phyloP scores from a whole-genome alignment of 2,329 filamentous ascomycete species.

The Penicillium sumatraense region DNA sequence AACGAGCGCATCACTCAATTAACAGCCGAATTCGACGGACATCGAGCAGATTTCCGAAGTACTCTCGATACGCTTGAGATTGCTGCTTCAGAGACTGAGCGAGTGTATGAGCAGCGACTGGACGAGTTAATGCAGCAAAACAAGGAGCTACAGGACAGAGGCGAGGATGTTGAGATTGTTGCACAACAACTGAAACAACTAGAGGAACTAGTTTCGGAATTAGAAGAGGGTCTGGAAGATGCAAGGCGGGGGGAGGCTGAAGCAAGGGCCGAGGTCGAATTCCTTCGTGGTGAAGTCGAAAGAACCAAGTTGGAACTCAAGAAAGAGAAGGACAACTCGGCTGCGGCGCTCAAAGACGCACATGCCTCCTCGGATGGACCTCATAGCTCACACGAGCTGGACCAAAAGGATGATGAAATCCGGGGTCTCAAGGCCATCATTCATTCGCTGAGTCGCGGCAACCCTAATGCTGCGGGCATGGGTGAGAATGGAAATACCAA shows the following conservation, averaged over 20 bases:
- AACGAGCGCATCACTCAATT: slow-evolving; percentile 95
- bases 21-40: slow-evolving; percentile 91
- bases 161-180: slow-evolving; percentile 88
- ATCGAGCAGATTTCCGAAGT: slow-evolving; percentile 92
- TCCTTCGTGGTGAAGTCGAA: slow-evolving; percentile 91
- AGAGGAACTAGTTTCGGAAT: slow-evolving; percentile 92
- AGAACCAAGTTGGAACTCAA: slow-evolving; percentile 84
- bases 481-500: slow-evolving; percentile 33
- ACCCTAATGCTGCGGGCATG: slow-evolving; percentile 33
- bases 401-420: slow-evolving; percentile 97
- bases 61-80: slow-evolving; percentile 96
- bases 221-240: slow-evolving; percentile 96
- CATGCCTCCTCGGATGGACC: slow-evolving; percentile 51
- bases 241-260: slow-evolving; percentile 92
- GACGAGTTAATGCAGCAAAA: slow-evolving; percentile 75
- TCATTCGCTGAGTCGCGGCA: slow-evolving; percentile 81
- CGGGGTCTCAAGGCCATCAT: slow-evolving; percentile 97
- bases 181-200: slow-evolving; percentile 91
- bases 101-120: slow-evolving; percentile 77
- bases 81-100: slow-evolving; percentile 89
- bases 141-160: slow-evolving; percentile 77
- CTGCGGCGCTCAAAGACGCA: slow-evolving; percentile 61
- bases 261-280: slow-evolving; percentile 93
- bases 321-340: slow-evolving; percentile 83
- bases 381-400: slow-evolving; percentile 71